These are phyloP conservation scores for Paraphaeosphaeria sporulosa DNA, from an alignment of 2,329 filamentous ascomycete species.

Conservation along the genomic window DNA sequence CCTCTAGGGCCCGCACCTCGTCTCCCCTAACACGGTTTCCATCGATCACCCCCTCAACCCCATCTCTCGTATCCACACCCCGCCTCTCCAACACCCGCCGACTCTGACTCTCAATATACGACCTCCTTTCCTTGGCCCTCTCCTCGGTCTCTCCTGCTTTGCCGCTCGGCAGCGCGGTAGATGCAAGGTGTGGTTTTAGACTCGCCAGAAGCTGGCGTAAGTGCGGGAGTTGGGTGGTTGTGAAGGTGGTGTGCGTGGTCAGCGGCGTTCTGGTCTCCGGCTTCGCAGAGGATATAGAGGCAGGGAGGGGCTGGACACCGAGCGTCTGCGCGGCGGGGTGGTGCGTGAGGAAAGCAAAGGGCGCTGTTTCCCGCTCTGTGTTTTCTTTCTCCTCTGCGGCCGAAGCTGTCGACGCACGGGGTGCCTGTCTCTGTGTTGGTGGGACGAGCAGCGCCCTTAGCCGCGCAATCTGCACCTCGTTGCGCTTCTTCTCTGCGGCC, in stretches of 20 bases:
- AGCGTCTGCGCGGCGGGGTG: conserved; percentile 56
- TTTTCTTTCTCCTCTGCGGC: conserved; percentile 11
- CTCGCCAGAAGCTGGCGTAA: conserved; percentile 74
- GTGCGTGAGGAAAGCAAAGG: conserved; percentile 66
- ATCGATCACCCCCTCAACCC: conserved; percentile 42
- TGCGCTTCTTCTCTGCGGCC: conserved; percentile 72
- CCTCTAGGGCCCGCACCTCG: conserved; percentile 43
- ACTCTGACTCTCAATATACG: conserved; percentile 85
- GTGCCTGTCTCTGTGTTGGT: conserved; percentile 32
- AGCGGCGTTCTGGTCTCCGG: conserved; percentile 58
- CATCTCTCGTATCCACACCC: conserved; percentile 64
- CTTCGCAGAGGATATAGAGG: conserved; percentile 29
- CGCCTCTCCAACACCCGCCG: conserved; percentile 77
- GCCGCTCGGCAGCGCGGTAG: conserved; percentile 42
- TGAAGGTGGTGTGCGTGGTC: conserved; percentile 77
- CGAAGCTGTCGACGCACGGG: conserved; percentile 28
- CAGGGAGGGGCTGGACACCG: conserved; percentile 50
- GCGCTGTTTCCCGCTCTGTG: conserved; percentile 12
- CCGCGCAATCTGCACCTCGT: conserved; percentile 72
- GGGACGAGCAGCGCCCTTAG: conserved; percentile 64
- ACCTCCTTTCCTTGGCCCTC: conserved; percentile 72
- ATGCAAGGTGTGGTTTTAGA: conserved; percentile 69
- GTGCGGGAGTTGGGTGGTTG: conserved; percentile 82
- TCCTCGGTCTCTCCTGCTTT: conserved; percentile 46
- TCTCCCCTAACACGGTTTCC: conserved; percentile 33